Evolutionary conservation across 176 grass and related monocot genomes (phyloP), one percentile per base, ranked within the genome.

Genomic region (Raddia distichophylla): DNA sequence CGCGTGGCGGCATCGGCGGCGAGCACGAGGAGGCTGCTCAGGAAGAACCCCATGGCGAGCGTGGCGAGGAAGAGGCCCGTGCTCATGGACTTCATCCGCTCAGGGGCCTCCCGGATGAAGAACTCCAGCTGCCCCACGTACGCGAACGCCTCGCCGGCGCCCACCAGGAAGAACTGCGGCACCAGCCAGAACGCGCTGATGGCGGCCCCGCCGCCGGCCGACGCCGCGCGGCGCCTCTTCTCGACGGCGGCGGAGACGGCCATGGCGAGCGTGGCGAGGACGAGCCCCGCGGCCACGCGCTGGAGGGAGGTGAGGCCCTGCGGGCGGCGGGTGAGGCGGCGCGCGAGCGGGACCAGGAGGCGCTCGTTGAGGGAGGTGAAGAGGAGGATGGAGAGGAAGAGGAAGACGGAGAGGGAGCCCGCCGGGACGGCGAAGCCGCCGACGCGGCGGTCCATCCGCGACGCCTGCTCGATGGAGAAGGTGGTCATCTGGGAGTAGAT

Each of bases 51-150:
- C 91, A 90, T 85, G 50, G 91, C 70, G 2, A 93, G 67, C 8
- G 84, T 90, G 3, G 67, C n/a, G 11, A 93, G 81, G 82, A 90
- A 87, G 14, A 93, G 78, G 8, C 87, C 91, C 13, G 91, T 93
- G 82, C 87, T 87, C 87, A 93, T 87, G 19, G 91, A 93, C 74
- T 93, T 93, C 91, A 93, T 93, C 66, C 84, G 60, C 71, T 93
- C 91, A 0, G 91, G 91, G 0, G 81, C 87, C 75, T 93, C 87
- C 40, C 80, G 68, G 71, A 93, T 90, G 78, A 90, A 93, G 84
- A 93, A 93, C 78, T 93, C 87, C 2, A 90, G 85, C 85, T 93
- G 91, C 17, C 91, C 87, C 43, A 93, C 87, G 80, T 93, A 90
- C 7, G 91, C 91, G 78, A 93, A 93, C 50, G 87, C 91, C 81